Evolutionary conservation across 1,284 basidiomycete species (phyloP), one percentile per base, ranked within the genome.

Genomic region (Apiotrichum veenhuisii): DNA sequence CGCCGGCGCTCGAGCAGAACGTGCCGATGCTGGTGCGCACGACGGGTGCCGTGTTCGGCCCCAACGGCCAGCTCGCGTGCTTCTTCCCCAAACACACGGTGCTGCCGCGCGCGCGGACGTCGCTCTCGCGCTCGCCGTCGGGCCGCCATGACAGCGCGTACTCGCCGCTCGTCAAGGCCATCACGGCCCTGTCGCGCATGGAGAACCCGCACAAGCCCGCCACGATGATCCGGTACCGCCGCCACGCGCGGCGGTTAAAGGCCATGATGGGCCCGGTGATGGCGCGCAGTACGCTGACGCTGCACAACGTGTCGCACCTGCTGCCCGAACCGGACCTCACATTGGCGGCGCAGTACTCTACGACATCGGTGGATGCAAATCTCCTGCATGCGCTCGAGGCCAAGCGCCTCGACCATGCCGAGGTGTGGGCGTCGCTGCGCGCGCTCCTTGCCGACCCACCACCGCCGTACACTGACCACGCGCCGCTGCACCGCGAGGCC

Each of bases 11-110:
- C 25, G 62, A 51, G 55, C 72, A 67, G 57, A 74, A 67, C 52
- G 71, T 70, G 18, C 71, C 70, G 3, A 71, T 71, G 65, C 55
- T 76, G 26, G 66, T 68, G 18, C 59, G 73, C 40, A 74, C 72
- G 0, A 73, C 70, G 27, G 76, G 76, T 3, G 76, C 75, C 0
- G 70, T 85, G 0, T 95, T 94, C 77, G 88, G 91, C 0, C 88
- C 89, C 0, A 89, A 90, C 64, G 91, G 90, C 47, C 85, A 91
- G 76, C 79, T 94, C 1, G 83, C 93, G 0, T 89, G 86, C 68
- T 92, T 94, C 77, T 92, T 89, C 77, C 84, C 87, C 40, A 85
- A 74, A 59, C 69, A 71, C 58, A 70, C 73, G 2, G 61, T 70
- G 8, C 62, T 73, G 8, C 67, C 74, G 17, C 67, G 68, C 20